Base-by-base conservation (phyloP, 345 rosid species). In the Cardamine chenopodiifolia region DNA sequence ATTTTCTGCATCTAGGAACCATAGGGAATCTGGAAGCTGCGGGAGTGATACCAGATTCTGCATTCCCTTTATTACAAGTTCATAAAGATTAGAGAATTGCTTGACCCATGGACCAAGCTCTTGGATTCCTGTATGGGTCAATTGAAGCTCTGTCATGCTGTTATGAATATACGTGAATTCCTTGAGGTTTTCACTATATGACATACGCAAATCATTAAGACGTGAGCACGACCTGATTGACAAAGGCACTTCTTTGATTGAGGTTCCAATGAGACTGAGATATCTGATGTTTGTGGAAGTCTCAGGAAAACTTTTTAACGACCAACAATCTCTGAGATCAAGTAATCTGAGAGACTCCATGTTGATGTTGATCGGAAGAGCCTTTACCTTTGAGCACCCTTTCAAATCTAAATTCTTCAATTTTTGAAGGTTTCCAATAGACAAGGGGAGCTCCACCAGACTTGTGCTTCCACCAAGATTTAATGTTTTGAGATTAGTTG, bases 331-430 rank as follows among this genome's bases (percentile, higher is more conserved):
- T 1, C 44, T 12, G n/a, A 39, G 6, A 39, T 12, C 44, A 39
- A 39, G 44, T 4, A 0, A 0, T 12, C 4, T 0, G 6, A 39
- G 44, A 12, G 44, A 39, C 13, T 39, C n/a, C 6, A 39, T 3
- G 12, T 39, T 39, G 44, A 39, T 39, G 44, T 39, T 39, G 1
- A 4, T 39, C 7, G 19, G 35, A 61, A 20, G 6, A 22, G 1
- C 6, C 18, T 13, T 19, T 37, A 40, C 12, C 13, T 26, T 50
- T 4, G 55, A 50, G 0, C 28, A 50, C 11, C 15, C 8, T 50
- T 0, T 0, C 11, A 49, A 20, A 0, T 0, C 2, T 1, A 49
- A 20, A 0, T 0, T 0, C 15, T 1, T 0, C 22, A 56, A 29
- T 6, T 56, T 56, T 1, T 56, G 22, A n/a, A 56, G 39, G 13